These are phyloP conservation scores for Colletotrichum magnum DNA, from an alignment of 2,329 filamentous ascomycete genomes.

Conservation along the genomic window DNA sequence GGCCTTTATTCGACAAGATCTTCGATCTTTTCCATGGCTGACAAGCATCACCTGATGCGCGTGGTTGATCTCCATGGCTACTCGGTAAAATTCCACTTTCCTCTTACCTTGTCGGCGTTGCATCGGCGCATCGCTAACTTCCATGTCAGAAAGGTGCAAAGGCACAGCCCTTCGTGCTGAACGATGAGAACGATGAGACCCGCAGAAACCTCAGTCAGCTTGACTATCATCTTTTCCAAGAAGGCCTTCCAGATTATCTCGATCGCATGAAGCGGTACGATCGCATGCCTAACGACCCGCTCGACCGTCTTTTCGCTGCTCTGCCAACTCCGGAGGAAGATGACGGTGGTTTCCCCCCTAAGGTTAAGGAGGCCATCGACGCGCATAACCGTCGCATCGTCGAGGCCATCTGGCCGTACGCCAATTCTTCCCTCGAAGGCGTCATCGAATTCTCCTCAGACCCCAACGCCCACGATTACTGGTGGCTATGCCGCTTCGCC, in stretches of 20 bases:
- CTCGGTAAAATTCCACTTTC: not conserved
- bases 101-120: not conserved
- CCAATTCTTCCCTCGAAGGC: slow-evolving; percentile 31
- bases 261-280: slow-evolving; percentile 30
- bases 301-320: slow-evolving; percentile 26
- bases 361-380: not conserved
- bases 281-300: slow-evolving; percentile 24
- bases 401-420: slow-evolving; percentile 37
- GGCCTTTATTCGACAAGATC: too few species aligned
- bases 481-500: slow-evolving; percentile 34
- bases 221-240: slow-evolving; percentile 35
- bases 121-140: not conserved
- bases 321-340: slow-evolving; percentile 23
- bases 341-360: slow-evolving; percentile 8
- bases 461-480: slow-evolving; percentile 24
- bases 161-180: not conserved
- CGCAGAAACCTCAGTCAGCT: slow-evolving; percentile 10
- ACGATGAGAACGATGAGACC: not conserved
- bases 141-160: not conserved
- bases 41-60: too few species aligned
- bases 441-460: slow-evolving; percentile 16
- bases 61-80: not conserved
- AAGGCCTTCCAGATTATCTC: slow-evolving; percentile 22
- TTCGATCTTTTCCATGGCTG: too few species aligned
- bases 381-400: slow-evolving; percentile 18